phyloP scores from a whole-genome alignment of 2,329 filamentous ascomycete species.

The Monilinia laxa region DNA sequence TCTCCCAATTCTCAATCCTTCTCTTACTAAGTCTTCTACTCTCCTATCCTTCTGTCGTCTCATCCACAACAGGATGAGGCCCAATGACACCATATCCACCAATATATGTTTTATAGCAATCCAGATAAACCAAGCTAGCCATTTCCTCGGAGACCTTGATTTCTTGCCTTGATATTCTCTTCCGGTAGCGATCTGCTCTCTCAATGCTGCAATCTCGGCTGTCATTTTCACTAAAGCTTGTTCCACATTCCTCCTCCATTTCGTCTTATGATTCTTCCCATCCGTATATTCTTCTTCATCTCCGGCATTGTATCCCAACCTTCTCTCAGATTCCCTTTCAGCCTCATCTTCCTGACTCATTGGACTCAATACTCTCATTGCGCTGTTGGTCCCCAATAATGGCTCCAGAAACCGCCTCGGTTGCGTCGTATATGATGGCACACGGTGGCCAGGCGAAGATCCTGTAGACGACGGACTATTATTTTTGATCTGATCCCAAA shows the following conservation, averaged over 20 bases:
- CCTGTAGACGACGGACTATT: slow-evolving; percentile 68
- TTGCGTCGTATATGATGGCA: slow-evolving; percentile 37
- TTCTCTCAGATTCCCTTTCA: slow-evolving; percentile 52
- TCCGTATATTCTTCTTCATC: slow-evolving; percentile 47
- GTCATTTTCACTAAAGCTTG: slow-evolving; percentile 84
- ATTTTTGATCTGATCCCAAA: slow-evolving; percentile 96
- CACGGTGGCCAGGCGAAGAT: slow-evolving; percentile 52
- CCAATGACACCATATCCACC: slow-evolving; percentile 66
- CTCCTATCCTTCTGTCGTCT: slow-evolving; percentile 67
- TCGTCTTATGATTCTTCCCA: slow-evolving; percentile 47
- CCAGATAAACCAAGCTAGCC: slow-evolving; percentile 72
- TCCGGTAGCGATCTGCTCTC: slow-evolving; percentile 83
- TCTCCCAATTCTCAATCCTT: slow-evolving; percentile 55
- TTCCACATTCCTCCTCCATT: slow-evolving; percentile 82
- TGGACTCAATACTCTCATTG: slow-evolving; percentile 73
- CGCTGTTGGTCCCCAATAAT: slow-evolving; percentile 51
- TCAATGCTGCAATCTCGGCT: slow-evolving; percentile 84
- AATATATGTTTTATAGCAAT: slow-evolving; percentile 69
- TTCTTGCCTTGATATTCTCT: slow-evolving; percentile 68
- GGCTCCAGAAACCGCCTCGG: slow-evolving; percentile 48
- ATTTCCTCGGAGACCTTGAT: slow-evolving; percentile 63
- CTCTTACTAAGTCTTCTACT: slow-evolving; percentile 71
- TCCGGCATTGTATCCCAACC: slow-evolving; percentile 45
- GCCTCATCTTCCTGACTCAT: slow-evolving; percentile 81
- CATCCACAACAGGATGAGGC: slow-evolving; percentile 69